A percentile compares a stretch with the other conserved stretches of the same genome.
Conservation (phyloP, 73 alveolate genomes). For the Symbiodinium pilosum region DNA sequence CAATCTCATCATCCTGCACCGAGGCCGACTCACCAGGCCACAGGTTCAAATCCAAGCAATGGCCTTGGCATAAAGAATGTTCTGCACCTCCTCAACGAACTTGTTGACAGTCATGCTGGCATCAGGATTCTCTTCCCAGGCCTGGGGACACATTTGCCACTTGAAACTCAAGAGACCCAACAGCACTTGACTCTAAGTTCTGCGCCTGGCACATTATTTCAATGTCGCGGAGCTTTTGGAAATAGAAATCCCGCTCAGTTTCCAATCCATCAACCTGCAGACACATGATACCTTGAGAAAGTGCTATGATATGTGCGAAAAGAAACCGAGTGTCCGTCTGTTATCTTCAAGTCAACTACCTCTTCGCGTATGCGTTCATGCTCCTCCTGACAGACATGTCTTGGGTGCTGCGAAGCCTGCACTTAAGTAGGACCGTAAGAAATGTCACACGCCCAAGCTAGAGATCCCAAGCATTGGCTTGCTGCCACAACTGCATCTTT, state of each 20-base stretch:
- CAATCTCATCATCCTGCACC: neutral
- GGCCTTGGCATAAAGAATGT: conserved; percentile 82
- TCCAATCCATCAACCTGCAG: conserved; percentile 97
- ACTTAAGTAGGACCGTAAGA: no score
- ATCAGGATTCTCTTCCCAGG: conserved; percentile 81
- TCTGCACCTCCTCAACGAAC: conserved; percentile 82
- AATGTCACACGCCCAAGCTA: no score
- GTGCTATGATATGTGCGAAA: neutral
- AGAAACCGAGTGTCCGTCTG: conserved; percentile 5
- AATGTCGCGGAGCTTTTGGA: conserved; percentile 98
- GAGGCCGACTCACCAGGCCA: neutral
- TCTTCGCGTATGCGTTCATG: conserved; percentile 95
- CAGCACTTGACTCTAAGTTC: conserved; percentile 8
- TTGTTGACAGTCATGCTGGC: conserved; percentile 64
- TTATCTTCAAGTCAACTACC: conserved; percentile 96
- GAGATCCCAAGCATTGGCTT: no score
- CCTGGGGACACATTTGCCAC: neutral
- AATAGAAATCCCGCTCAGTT: conserved; percentile 98
- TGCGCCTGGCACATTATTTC: conserved; percentile 97
- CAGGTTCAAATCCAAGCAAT: neutral
- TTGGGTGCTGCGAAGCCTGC: no score
- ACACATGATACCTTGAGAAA: neutral
- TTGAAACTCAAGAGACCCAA: neutral
- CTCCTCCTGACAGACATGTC: conserved; percentile 91
- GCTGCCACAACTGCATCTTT: no score